Conservation (phyloP, 495 filamentous ascomycete species). For the Terfezia boudieri region DNA sequence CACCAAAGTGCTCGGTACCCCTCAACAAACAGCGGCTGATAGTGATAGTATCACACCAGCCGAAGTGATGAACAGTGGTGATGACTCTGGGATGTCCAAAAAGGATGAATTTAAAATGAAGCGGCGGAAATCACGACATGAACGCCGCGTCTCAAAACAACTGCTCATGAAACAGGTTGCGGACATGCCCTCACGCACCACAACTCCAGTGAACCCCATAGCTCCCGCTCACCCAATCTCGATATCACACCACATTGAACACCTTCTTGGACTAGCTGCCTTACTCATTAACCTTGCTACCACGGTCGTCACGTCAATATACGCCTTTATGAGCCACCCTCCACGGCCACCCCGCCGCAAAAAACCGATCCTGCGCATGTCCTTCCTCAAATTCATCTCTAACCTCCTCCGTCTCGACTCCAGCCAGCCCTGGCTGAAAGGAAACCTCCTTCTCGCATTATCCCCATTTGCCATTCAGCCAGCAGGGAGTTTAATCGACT, state of each 20-base stretch:
- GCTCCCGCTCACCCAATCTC: not conserved
- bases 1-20: conserved; percentile 34
- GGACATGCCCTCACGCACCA: not conserved
- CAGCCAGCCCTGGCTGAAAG: conserved; percentile 15
- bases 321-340: conserved; percentile 1
- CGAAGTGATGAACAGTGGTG: conserved; percentile 9
- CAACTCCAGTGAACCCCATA: conserved; percentile 2
- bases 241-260: not conserved
- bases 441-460: conserved; percentile 5
- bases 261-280: not conserved
- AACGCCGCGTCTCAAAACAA: not conserved
- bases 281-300: not conserved
- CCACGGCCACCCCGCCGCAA: not conserved
- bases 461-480: conserved; percentile 5
- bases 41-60: conserved; percentile 7
- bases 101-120: conserved; percentile 2
- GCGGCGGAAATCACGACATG: conserved; percentile 1
- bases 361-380: conserved; percentile 9
- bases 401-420: conserved; percentile 1
- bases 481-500: conserved; percentile 22
- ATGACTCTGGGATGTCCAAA: conserved; percentile 3
- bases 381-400: conserved; percentile 7
- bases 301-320: not conserved
- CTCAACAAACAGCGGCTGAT: conserved; percentile 4
- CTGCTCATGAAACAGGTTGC: not conserved